Conservation (phyloP, 805 yeast genomes). For the Spathaspora hagerdaliae region DNA sequence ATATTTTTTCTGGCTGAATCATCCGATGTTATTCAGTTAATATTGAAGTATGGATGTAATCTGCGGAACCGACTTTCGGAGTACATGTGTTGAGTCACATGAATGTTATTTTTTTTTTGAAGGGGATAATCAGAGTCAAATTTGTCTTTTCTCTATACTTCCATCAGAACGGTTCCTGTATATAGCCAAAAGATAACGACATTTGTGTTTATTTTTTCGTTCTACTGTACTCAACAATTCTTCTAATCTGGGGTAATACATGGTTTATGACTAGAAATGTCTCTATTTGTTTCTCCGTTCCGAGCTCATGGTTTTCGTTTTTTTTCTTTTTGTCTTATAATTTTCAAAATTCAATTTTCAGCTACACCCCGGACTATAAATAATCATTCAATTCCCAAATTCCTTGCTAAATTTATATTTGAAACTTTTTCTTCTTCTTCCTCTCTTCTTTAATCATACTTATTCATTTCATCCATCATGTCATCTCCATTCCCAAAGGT, state of each 20-base stretch:
- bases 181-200: background rate
- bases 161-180: background rate
- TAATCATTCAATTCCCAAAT: background rate
- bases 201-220: background rate
- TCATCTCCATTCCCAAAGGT: slow-evolving; percentile 44
- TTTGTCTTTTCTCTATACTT: background rate
- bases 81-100: background rate
- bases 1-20: no score
- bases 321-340: no score
- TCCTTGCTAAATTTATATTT: background rate
- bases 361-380: background rate
- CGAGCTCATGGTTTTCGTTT: background rate
- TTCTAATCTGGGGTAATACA: background rate
- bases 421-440: background rate
- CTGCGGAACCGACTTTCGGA: slow-evolving; percentile 4
- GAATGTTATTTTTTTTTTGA: background rate
- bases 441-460: background rate
- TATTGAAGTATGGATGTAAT: slow-evolving; percentile 2
- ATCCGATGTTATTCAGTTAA: background rate
- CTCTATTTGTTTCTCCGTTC: background rate
- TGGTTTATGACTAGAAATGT: background rate
- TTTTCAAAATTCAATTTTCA: no score
- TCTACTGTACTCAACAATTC: background rate
- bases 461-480: slow-evolving; percentile 15
- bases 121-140: background rate